Conservation (phyloP, 305 asterid species). For the Solanum hybrid region DNA sequence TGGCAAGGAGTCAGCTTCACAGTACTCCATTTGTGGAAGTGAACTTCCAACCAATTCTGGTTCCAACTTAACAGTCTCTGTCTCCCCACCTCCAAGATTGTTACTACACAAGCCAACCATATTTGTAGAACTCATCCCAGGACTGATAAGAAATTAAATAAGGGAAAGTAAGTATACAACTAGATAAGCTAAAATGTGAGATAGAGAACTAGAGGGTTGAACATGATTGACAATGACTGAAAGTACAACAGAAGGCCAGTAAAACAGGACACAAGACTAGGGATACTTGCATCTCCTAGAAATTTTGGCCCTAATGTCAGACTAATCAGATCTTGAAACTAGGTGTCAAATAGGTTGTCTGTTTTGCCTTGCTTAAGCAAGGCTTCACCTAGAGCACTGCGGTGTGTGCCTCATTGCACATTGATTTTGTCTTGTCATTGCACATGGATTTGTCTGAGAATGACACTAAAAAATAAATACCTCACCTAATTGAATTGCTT, state of each 20-base stretch:
- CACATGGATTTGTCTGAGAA: background rate
- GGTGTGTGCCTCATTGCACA: background rate
- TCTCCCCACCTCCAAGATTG: conserved; percentile 32
- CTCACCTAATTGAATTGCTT: background rate
- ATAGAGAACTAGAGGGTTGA: background rate
- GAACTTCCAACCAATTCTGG: conserved; percentile 19
- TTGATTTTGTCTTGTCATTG: background rate
- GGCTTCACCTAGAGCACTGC: background rate
- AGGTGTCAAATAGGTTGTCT: background rate
- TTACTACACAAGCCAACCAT: conserved; percentile 20
- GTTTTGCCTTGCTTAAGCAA: background rate
- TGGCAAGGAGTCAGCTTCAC: conserved; percentile 18
- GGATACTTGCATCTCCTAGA: background rate
- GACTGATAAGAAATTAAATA: conserved; percentile 25
- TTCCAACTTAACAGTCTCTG: conserved; percentile 42
- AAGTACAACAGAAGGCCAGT: background rate
- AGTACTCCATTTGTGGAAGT: conserved; percentile 28
- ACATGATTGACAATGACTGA: background rate
- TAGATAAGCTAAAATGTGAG: background rate
- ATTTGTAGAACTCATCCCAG: conserved; percentile 33
- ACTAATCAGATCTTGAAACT: background rate
- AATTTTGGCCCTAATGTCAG: background rate
- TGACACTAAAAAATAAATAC: background rate
- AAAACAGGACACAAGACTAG: background rate
- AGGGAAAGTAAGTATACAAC: conserved; percentile 4